Percentiles rank a stretch among this genome's conserved stretches.
phyloP scores from a whole-genome alignment of 2,329 filamentous ascomycete genomes.

The Thelonectria rubi region DNA sequence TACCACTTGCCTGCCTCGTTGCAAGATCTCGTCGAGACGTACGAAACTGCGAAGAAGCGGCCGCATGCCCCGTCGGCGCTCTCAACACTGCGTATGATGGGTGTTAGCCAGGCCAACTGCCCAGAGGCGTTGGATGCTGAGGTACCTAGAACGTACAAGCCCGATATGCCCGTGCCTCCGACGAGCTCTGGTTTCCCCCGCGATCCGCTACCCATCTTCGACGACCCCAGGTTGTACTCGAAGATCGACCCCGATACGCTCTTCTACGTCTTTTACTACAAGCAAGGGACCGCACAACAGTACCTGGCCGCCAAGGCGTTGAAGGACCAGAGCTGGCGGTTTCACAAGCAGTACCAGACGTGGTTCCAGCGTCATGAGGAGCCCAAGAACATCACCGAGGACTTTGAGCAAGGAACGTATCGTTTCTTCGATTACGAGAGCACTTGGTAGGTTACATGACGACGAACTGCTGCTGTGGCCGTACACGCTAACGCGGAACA shows the following conservation, averaged over 20 bases:
- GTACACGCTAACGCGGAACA: conserved; percentile 30
- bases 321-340: conserved; percentile 98
- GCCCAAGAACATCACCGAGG: conserved; percentile 97
- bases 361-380: conserved; percentile 99
- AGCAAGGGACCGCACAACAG: conserved; percentile 94
- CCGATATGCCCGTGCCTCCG: conserved; percentile 78
- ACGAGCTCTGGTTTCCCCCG: conserved; percentile 88
- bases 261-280: conserved; percentile 99
- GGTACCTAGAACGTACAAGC: conserved; percentile 83
- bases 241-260: conserved; percentile 94
- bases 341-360: conserved; percentile 99
- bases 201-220: conserved; percentile 89
- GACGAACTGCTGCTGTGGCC: not conserved
- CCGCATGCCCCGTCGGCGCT: conserved; percentile 69
- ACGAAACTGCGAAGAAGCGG: conserved; percentile 82
- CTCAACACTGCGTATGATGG: conserved; percentile 77
- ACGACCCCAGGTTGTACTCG: conserved; percentile 87
- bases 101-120: conserved; percentile 75
- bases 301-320: conserved; percentile 95
- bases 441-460: conserved; percentile 79
- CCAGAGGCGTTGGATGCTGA: conserved; percentile 84
- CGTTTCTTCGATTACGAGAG: conserved; percentile 99
- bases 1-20: conserved; percentile 91
- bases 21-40: conserved; percentile 90
- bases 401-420: conserved; percentile 98